Percentiles rank a stretch among this genome's conserved stretches.
Evolutionary conservation across 148 eudicot genomes (phyloP).

Genomic region (Heliosperma pusillum): DNA sequence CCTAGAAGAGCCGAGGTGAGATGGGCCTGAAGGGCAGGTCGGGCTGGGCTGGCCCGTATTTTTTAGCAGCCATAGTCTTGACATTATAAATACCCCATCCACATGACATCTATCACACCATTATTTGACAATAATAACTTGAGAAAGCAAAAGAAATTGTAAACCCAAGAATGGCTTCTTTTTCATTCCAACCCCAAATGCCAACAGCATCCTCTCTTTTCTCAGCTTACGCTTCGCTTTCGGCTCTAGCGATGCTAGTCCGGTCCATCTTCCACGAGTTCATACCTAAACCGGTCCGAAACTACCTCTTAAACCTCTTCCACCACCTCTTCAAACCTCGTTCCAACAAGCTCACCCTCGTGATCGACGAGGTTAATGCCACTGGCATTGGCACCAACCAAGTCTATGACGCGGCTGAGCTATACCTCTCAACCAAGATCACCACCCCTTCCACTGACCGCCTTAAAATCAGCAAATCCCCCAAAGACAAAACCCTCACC

Average conservation of each 20-base stretch:
- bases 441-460: slow-evolving; percentile 37
- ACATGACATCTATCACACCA: not conserved
- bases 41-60: too few relatives aligned
- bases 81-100: slow-evolving; percentile 2
- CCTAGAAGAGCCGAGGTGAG: too few relatives aligned
- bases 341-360: slow-evolving; percentile 35
- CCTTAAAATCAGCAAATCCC: slow-evolving; percentile 42
- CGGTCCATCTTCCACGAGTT: slow-evolving; percentile 49
- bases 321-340: slow-evolving; percentile 21
- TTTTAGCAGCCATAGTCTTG: too few relatives aligned
- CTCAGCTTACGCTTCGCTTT: slow-evolving; percentile 60
- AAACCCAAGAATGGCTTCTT: slow-evolving; percentile 25
- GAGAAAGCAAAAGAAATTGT: not conserved
- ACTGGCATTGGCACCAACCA: slow-evolving; percentile 40
- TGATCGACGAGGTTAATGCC: slow-evolving; percentile 38
- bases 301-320: slow-evolving; percentile 30
- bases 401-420: slow-evolving; percentile 46
- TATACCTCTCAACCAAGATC: slow-evolving; percentile 45
- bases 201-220: slow-evolving; percentile 41
- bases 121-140: not conserved
- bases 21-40: too few relatives aligned
- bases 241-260: slow-evolving; percentile 37
- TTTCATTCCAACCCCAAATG: slow-evolving; percentile 26
- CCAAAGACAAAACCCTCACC: slow-evolving; percentile 39
- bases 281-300: slow-evolving; percentile 31